Conservation (phyloP, 108 stramenopile species). For the Fistulifera pelliculosa region DNA sequence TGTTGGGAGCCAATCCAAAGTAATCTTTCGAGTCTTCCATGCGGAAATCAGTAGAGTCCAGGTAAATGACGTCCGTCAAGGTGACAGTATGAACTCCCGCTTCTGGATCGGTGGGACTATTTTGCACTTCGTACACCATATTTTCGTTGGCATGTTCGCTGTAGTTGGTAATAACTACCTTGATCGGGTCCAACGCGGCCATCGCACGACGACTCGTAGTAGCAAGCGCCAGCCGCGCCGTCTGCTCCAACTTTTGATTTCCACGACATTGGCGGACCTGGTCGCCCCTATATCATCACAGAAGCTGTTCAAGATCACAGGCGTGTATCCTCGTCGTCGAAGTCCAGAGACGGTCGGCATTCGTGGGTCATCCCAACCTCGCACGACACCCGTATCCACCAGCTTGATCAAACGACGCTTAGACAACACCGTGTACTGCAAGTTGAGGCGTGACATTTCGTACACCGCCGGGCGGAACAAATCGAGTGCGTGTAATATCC, state of each 20-base stretch:
- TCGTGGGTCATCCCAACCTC: constrained; percentile 98
- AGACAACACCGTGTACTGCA: constrained; percentile 90
- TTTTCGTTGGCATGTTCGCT: constrained; percentile 18
- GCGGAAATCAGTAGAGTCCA: constrained; percentile 88
- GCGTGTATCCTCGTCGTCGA: constrained; percentile 92
- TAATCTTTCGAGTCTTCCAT: constrained; percentile 69
- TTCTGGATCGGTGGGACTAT: constrained; percentile 77
- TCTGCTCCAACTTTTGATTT: constrained; percentile 77
- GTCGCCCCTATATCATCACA: constrained; percentile 96
- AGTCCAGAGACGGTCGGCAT: constrained; percentile 96
- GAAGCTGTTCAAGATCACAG: constrained; percentile 89
- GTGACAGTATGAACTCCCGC: constrained; percentile 75
- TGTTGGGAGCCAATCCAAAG: constrained; percentile 89
- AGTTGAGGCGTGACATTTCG: constrained; percentile 88
- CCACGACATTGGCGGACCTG: constrained; percentile 85
- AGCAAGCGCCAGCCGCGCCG: constrained; percentile 47
- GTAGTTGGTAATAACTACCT: constrained; percentile 75
- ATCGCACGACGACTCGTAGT: constrained; percentile 77
- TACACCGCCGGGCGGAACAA: constrained; percentile 93
- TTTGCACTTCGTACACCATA: constrained; percentile 52
- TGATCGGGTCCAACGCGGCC: constrained; percentile 85
- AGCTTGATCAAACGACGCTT: constrained; percentile 95
- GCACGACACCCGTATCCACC: constrained; percentile 60
- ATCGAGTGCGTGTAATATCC: constrained; percentile 94
- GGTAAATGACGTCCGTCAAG: constrained; percentile 75